A percentile compares a stretch with the other conserved stretches of the same genome.
These are phyloP conservation scores for Colletotrichum lini DNA, from an alignment of 2,329 filamentous ascomycete genomes.

Conservation along the genomic window DNA sequence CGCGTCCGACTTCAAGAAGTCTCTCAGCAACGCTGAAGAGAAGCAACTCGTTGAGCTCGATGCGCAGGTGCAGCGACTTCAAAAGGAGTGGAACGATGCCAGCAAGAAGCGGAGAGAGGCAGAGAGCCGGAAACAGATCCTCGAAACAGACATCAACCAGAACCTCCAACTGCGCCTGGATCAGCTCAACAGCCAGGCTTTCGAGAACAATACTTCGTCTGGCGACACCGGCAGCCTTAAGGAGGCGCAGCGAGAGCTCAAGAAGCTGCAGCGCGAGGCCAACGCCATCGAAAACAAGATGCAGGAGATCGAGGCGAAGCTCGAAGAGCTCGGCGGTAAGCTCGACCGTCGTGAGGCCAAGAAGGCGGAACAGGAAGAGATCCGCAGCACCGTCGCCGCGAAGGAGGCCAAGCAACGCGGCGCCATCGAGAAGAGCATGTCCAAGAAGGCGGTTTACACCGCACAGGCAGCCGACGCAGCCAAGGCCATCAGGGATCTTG, in stretches of 20 bases:
- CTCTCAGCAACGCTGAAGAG: slow-evolving; percentile 86
- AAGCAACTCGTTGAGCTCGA: slow-evolving; percentile 81
- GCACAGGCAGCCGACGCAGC: slow-evolving; percentile 85
- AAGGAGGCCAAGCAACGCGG: slow-evolving; percentile 90
- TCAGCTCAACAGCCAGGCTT: slow-evolving; percentile 83
- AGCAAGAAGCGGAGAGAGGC: slow-evolving; percentile 82
- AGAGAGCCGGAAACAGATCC: slow-evolving; percentile 83
- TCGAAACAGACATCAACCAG: slow-evolving; percentile 91
- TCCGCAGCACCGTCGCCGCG: slow-evolving; percentile 81
- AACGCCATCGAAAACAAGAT: slow-evolving; percentile 78
- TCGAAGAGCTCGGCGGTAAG: slow-evolving; percentile 67
- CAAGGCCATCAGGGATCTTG: slow-evolving; percentile 92
- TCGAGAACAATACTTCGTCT: slow-evolving; percentile 70
- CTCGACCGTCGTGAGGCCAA: slow-evolving; percentile 69
- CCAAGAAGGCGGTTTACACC: slow-evolving; percentile 85
- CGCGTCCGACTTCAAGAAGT: slow-evolving; percentile 91
- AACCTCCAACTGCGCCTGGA: slow-evolving; percentile 91
- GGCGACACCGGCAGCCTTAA: slow-evolving; percentile 75
- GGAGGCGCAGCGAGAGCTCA: slow-evolving; percentile 85
- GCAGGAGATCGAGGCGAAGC: slow-evolving; percentile 79
- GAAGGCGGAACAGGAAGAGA: slow-evolving; percentile 76
- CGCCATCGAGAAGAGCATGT: slow-evolving; percentile 90
- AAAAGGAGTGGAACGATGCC: slow-evolving; percentile 82
- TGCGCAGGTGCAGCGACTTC: slow-evolving; percentile 78
- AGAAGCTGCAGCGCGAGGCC: slow-evolving; percentile 80